Percentiles rank a stretch among this genome's conserved stretches.
These are phyloP conservation scores for Dioszegia crocea DNA, from an alignment of 768 basidiomycete genomes.

Conservation along the genomic window DNA sequence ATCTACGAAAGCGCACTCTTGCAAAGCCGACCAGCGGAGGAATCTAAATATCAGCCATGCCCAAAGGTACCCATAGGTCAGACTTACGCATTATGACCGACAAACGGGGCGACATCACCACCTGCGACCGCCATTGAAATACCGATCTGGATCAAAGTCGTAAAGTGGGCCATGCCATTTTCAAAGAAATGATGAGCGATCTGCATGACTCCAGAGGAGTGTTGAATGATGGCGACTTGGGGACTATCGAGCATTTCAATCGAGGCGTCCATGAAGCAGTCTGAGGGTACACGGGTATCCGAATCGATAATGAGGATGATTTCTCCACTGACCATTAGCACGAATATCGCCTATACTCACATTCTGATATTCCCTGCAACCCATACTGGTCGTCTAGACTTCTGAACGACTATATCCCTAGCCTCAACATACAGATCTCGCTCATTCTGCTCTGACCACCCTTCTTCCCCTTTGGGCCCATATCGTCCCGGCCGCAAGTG, in stretches of 20 bases:
- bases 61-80: neutral
- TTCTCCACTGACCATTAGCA: conserved; percentile 64
- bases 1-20: conserved; percentile 72
- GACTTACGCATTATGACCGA: conserved; percentile 10
- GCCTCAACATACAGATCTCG: conserved; percentile 66
- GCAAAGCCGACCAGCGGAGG: conserved; percentile 80
- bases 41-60: conserved; percentile 53
- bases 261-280: conserved; percentile 85
- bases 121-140: conserved; percentile 47
- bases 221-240: conserved; percentile 83
- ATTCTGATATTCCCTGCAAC: conserved; percentile 68
- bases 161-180: conserved; percentile 83
- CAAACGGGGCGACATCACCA: conserved; percentile 34
- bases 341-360: conserved; percentile 15
- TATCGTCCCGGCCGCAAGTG: conserved; percentile 53
- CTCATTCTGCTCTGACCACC: conserved; percentile 64
- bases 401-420: conserved; percentile 68
- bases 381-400: conserved; percentile 57
- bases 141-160: conserved; percentile 66
- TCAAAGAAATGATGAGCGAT: conserved; percentile 86
- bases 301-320: conserved; percentile 78
- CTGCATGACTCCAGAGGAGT: conserved; percentile 88
- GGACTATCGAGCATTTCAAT: conserved; percentile 71
- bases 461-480: conserved; percentile 52
- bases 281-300: conserved; percentile 73